Evolutionary conservation across 495 filamentous ascomycete genomes (phyloP), one percentile per base, ranked within the genome.

Genomic region (Annulohypoxylon stygium): DNA sequence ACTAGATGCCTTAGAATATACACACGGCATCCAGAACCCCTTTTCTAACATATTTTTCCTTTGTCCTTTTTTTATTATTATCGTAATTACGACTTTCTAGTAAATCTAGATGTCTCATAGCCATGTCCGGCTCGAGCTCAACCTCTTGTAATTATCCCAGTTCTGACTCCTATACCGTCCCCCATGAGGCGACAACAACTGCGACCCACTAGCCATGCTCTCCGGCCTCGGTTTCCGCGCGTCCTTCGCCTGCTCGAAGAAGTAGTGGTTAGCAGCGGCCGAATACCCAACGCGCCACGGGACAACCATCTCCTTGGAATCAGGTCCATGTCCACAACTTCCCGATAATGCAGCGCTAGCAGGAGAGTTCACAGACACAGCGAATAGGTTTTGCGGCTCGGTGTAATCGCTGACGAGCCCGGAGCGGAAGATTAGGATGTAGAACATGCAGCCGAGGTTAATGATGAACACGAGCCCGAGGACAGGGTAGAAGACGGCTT

Each of bases 331-430:
- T 16, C 90, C 91, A 80, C 91, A 92, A n/a, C 83, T 84, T 3
- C 92, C 91, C 2, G 83, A 78, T 20, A 93, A 67, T 11, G 79
- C 74, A 20, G 81, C 61, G 26, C 83, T 87, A 0, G 87, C 83
- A 20, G 92, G 92, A 48, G 86, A 89, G 75, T 93, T 93, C 33
- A 94, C 78, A 1, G 91, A 88, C 0, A 94, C 78, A 0, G 89
- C 79, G 76, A 94, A 94, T 0, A 93, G 78, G 69, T 93, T 93
- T 57, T 87, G 86, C 1, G 91, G 91, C 67, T 95, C 92, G 12
- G 90, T 92, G 79, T 91, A 93, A 77, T 94, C 92, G 10, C 89
- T 76, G 14, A 93, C 82, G 47, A 91, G 89, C 16, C 86, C 85
- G 0, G 81, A 57, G 80, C 80, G 53, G 76, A 66, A 61, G 53